Evolutionary conservation across 2,329 filamentous ascomycete genomes (phyloP).

Genomic region (Knufia petricola): DNA sequence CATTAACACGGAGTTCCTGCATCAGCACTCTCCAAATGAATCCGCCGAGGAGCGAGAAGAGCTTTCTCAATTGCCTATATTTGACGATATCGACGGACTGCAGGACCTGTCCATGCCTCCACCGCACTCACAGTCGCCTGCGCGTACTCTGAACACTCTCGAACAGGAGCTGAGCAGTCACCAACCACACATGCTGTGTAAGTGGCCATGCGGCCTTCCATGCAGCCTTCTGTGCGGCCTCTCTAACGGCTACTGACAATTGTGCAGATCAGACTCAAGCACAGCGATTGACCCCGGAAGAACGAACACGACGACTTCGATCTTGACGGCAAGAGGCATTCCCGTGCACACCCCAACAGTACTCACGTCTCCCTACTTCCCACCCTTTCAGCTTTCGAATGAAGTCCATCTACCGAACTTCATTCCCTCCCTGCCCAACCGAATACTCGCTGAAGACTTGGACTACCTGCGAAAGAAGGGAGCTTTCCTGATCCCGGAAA

Average conservation of each 20-base stretch:
- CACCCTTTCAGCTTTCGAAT: conserved; percentile 42
- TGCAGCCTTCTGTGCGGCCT: no score
- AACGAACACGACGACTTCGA: conserved; percentile 39
- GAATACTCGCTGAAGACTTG: conserved; percentile 72
- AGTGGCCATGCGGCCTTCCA: conserved; percentile 32
- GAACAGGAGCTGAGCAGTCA: conserved; percentile 42
- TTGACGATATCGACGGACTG: conserved; percentile 23
- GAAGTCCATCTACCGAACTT: conserved; percentile 52
- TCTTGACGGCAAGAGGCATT: conserved; percentile 6
- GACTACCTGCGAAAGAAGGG: conserved; percentile 76
- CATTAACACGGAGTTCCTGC: conserved; percentile 13
- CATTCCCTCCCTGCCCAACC: conserved; percentile 67
- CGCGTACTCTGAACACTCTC: conserved; percentile 25
- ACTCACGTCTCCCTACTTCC: conserved; percentile 28
- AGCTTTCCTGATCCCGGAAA: conserved; percentile 64
- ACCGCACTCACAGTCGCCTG: not conserved
- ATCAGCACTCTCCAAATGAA: conserved; percentile 17
- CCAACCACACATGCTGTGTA: conserved; percentile 56
- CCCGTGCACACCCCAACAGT: conserved; percentile 15
- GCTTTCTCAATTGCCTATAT: conserved; percentile 22
- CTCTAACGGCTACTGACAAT: conserved; percentile 11
- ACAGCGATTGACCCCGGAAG: conserved; percentile 35
- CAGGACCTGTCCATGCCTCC: conserved; percentile 11
- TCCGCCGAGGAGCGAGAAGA: conserved; percentile 20
- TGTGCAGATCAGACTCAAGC: conserved; percentile 40